Base-by-base conservation (phyloP, 176 grass and related monocot species). In the Oryza australiensis region DNA sequence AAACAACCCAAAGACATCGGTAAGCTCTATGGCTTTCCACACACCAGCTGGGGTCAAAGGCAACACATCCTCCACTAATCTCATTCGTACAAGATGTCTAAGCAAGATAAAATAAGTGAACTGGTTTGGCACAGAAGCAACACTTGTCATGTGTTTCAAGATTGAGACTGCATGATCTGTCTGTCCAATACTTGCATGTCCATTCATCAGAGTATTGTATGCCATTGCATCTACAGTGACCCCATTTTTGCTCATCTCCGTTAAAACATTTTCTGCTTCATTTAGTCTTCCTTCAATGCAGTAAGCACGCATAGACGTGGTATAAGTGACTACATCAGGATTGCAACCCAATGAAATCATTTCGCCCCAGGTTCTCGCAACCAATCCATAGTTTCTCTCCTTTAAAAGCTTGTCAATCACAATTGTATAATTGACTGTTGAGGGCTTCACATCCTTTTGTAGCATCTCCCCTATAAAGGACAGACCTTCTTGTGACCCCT, bases 191-290 rank as follows among this genome's bases (percentile, higher is more conserved):
- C 34, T 88, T 49, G 82, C 24, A 68, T 82, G 65, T 24, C 85
- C 91, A 86, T 80, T 28, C 41, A 94, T 83, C 64, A 90, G 80
- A 79, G 85, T 94, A 74, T 94, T 88, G 76, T 88, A 94, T 12
- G 85, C 76, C 22, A 90, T 42, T 37, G 62, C 49, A 86, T 94
- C 85, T 80, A 82, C 26, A 77, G 28, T 48, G 73, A 88, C 49
- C 10, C 82, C 71, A 67, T 28, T 35, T 55, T 73, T 88, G 34
- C 77, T 86, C 88, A 94, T 94, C 62, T 83, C 73, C 62, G 34
- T 66, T 65, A 88, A 4, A 41, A 83, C 53, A 72, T 85, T 86
- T 80, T 88, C 55, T 28, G 91, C 91, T 70, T 90, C 88, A 80
- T 77, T 40, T 33, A 88, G 72, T 13, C 75, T 88, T 35, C 88